Conservation (phyloP, 257 asterid genomes). For the Penstemon barbatus region DNA sequence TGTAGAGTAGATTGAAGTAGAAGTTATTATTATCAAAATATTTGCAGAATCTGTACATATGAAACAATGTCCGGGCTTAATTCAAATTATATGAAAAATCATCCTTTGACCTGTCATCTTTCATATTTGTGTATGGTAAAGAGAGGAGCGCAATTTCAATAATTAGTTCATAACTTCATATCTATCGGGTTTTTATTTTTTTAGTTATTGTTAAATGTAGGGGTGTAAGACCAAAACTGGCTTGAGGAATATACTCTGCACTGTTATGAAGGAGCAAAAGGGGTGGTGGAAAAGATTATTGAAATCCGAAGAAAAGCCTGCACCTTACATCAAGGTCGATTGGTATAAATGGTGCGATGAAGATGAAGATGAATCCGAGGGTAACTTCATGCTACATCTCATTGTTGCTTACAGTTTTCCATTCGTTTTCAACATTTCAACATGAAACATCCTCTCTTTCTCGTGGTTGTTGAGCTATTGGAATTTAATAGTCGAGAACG, state of each 20-base stretch:
- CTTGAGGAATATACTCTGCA: constrained; percentile 71
- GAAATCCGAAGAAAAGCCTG: constrained; percentile 77
- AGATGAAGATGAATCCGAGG: constrained; percentile 74
- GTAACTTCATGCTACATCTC: constrained; percentile 49
- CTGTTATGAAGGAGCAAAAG: constrained; percentile 63
- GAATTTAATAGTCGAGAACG: no score
- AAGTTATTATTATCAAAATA: no score
- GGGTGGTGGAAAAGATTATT: constrained; percentile 85
- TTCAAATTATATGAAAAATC: no score
- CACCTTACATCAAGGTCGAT: constrained; percentile 83
- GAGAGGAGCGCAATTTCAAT: no score
- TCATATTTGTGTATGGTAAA: no score
- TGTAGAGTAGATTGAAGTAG: no score
- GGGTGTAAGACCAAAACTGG: constrained; percentile 76
- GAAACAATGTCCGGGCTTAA: no score
- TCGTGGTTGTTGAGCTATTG: neutral
- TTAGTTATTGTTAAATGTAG: constrained; percentile 37
- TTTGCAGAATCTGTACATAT: no score
- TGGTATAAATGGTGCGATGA: constrained; percentile 95
- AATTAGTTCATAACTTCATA: no score
- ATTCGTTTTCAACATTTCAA: constrained; percentile 1
- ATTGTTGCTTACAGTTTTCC: constrained; percentile 10
- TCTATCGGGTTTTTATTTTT: no score
- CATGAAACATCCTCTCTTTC: constrained; percentile 8
- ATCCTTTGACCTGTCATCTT: no score